These are phyloP conservation scores for Salvia hispanica DNA, from an alignment of 257 asterid genomes.

Conservation along the genomic window DNA sequence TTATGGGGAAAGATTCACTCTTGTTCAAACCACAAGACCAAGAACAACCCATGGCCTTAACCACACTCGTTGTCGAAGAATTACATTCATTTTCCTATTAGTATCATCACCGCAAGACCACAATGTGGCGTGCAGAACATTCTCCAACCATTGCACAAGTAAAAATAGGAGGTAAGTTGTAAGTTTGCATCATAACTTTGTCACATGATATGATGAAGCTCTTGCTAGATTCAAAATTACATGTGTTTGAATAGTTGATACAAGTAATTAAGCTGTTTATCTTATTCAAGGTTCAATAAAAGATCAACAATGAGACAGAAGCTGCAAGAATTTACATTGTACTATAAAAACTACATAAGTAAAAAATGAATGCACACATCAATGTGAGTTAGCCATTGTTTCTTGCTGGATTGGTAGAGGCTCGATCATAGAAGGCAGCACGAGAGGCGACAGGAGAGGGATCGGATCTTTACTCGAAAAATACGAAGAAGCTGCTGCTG, in stretches of 20 bases:
- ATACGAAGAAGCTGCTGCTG: constrained; percentile 28
- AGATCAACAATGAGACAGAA: background rate
- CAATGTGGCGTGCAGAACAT: constrained; percentile 47
- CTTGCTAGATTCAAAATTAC: background rate
- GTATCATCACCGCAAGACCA: constrained; percentile 44
- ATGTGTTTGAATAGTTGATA: background rate
- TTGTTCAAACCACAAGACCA: constrained; percentile 49
- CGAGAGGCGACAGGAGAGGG: constrained; percentile 62
- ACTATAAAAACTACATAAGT: background rate
- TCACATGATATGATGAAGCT: too few relatives aligned
- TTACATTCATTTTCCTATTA: constrained; percentile 51
- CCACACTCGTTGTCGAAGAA: constrained; percentile 36
- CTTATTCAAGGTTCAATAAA: background rate
- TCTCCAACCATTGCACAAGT: constrained; percentile 37
- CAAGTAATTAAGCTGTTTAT: background rate
- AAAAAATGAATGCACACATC: constrained; percentile 4
- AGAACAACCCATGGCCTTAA: constrained; percentile 47
- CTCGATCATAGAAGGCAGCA: constrained; percentile 55
- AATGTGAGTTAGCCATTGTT: constrained; percentile 30
- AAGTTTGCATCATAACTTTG: background rate
- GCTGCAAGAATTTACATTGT: background rate
- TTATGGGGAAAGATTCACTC: constrained; percentile 48
- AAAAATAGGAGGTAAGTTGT: background rate
- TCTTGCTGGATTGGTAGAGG: constrained; percentile 35
- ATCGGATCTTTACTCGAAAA: constrained; percentile 53